Conservation (phyloP, 2,329 filamentous ascomycete genomes). For the Talaromyces funiculosus region DNA sequence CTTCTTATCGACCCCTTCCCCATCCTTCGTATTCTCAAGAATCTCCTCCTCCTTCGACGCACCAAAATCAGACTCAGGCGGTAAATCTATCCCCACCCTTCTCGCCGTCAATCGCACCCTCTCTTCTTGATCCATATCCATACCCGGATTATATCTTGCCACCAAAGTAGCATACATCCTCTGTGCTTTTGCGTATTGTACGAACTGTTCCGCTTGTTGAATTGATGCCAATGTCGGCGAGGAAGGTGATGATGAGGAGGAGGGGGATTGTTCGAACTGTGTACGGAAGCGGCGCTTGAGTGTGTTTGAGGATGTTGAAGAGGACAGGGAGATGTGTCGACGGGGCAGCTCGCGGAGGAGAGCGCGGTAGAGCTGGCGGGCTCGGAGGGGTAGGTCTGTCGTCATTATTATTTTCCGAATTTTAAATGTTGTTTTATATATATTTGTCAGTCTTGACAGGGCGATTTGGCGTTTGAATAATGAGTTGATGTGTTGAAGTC, state of each 20-base stretch:
- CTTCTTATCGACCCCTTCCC: neutral
- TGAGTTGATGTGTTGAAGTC: neutral
- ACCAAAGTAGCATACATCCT: conserved; percentile 72
- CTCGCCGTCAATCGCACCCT: conserved; percentile 75
- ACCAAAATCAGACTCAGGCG: conserved; percentile 50
- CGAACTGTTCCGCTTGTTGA: conserved; percentile 66
- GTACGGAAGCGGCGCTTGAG: conserved; percentile 64
- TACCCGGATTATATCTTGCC: conserved; percentile 90
- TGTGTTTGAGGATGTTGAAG: conserved; percentile 48
- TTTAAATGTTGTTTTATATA: too few species aligned
- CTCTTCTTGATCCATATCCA: conserved; percentile 81
- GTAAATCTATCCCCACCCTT: conserved; percentile 85
- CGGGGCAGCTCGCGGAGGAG: conserved; percentile 85
- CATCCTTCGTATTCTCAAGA: neutral
- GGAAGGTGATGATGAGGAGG: neutral
- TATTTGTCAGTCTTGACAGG: neutral
- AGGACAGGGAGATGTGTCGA: conserved; percentile 48
- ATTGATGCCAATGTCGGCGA: conserved; percentile 24
- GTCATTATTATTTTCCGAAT: neutral
- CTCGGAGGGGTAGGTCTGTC: conserved; percentile 30
- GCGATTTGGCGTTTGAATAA: neutral
- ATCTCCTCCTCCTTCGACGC: neutral
- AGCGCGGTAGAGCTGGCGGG: conserved; percentile 77
- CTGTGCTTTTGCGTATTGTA: conserved; percentile 79
- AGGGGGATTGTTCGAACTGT: conserved; percentile 42